Percentiles rank a stretch among this genome's conserved stretches.
These are phyloP conservation scores for Macrolepiota fuliginosa DNA, from an alignment of 768 basidiomycete genomes.

Conservation along the genomic window DNA sequence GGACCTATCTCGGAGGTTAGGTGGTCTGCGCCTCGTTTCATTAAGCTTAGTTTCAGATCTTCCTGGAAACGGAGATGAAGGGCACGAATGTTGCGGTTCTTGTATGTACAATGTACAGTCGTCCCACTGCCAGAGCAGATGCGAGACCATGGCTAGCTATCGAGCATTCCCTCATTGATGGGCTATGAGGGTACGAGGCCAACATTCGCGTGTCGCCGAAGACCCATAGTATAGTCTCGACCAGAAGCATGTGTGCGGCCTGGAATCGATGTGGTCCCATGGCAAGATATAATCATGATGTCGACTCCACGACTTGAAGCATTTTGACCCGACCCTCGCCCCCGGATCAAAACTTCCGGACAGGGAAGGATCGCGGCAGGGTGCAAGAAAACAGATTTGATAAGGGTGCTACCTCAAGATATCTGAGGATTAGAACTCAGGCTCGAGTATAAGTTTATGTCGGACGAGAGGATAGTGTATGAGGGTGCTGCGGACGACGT, in stretches of 20 bases:
- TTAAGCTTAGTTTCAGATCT: conserved; percentile 2
- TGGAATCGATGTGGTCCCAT: background rate
- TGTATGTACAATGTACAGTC: background rate
- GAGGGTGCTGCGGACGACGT: background rate
- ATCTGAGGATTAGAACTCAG: background rate
- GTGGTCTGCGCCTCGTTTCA: background rate
- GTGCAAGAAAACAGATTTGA: background rate
- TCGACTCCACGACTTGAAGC: background rate
- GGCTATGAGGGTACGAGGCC: background rate
- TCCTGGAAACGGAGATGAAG: conserved; percentile 3
- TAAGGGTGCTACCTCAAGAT: background rate
- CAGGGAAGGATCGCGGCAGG: conserved; percentile 1
- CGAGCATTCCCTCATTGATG: background rate
- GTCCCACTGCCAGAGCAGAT: background rate
- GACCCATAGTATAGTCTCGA: background rate
- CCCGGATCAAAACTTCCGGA: conserved; percentile 5
- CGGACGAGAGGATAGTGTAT: background rate
- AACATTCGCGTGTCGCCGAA: background rate
- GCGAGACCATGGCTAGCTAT: background rate
- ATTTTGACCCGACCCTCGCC: background rate
- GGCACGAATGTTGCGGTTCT: background rate
- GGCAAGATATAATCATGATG: background rate
- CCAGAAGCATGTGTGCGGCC: background rate
- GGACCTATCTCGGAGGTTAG: background rate
- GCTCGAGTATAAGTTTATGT: background rate